Base-by-base conservation (phyloP, 2,329 filamentous ascomycete species). In the Thermomyces lanuginosus region DNA sequence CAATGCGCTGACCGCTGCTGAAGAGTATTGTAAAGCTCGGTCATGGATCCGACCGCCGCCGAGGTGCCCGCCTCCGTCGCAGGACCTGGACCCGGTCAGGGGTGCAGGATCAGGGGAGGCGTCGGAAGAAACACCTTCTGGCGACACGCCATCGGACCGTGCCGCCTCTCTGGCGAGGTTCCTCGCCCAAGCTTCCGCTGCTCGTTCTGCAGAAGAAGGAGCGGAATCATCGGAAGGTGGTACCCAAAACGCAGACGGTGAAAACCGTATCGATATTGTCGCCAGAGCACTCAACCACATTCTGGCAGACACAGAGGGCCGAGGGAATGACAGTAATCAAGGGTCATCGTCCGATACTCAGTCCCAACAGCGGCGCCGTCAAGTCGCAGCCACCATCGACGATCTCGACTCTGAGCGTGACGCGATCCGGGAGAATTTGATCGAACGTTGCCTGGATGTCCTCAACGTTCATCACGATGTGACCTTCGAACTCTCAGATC, bases 381-480 rank as follows among this genome's bases (percentile, higher is more conserved):
- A 49, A 10, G 44, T 54, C 27, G 34, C 54, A 16, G 38, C 43
- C 16, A 77, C 78, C 0, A 64, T 83, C 31, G 80, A 93, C 31
- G 76, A 83, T 37, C 61, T 98, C 5, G 80, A 92, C 35, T 67
- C 69, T 17, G 69, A 80, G 48, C 73, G 89, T 23, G 63, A 66
- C 4, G 66, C 63, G n/a, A 61, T 95, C 21, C 71, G 81, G 20
- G 63, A 70, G 11, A 75, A 80, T 30, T 56, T 95, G 29, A 84
- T 95, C 32, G 84, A 93, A 41, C 77, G 82, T 31, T 92, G 80
- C 37, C 61, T 98, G 12, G 84, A 93, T 42, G 73, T 95, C 17
- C 73, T 98, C 28, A 78, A 86, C 47, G 75, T 76, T 19, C 84
- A 95, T 40, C 76, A 84, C 8, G 74, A 80, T 39, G 73, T 86